phyloP scores from a whole-genome alignment of 176 grass and related monocot genomes.

The Coix lacrymajobi region DNA sequence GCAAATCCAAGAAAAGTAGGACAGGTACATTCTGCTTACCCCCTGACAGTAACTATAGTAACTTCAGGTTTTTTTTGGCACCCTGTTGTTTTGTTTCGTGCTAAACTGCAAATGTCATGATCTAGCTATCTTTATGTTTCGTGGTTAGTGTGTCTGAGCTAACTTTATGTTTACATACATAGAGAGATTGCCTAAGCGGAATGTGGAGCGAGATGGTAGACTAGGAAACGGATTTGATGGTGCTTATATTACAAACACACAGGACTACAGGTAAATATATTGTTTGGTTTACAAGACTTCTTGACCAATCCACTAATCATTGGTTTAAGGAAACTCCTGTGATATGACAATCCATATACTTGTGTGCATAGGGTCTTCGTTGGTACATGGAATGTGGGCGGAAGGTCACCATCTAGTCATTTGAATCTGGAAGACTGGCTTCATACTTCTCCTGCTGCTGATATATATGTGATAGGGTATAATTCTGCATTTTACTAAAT shows the following conservation, averaged over 20 bases:
- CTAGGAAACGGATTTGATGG: conserved; percentile 47
- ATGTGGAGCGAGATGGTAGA: conserved; percentile 38
- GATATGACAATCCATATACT: conserved; percentile 25
- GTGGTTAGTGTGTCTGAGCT: neutral
- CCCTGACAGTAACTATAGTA: conserved; percentile 24
- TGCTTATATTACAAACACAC: conserved; percentile 71
- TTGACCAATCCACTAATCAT: neutral
- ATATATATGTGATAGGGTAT: conserved; percentile 97
- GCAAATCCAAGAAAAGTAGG: conserved; percentile 84
- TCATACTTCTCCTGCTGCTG: conserved; percentile 88
- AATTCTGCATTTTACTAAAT: conserved; percentile 1
- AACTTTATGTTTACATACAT: conserved; percentile 25
- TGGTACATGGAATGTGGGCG: conserved; percentile 96
- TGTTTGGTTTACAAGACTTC: neutral
- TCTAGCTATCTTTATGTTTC: neutral
- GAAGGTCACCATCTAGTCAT: conserved; percentile 79
- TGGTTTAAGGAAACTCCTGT: neutral
- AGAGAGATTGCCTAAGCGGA: conserved; percentile 68
- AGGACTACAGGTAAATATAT: conserved; percentile 77
- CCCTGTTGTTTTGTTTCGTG: neutral
- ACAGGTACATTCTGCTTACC: conserved; percentile 53
- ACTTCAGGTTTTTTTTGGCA: conserved; percentile 3
- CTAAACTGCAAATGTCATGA: conserved; percentile 8
- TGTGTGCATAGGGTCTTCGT: conserved; percentile 53
- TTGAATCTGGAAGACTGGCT: conserved; percentile 88